Evolutionary conservation across 371 early-diverging fungal genomes (phyloP).

Genomic region (Lichtheimia corymbifera): DNA sequence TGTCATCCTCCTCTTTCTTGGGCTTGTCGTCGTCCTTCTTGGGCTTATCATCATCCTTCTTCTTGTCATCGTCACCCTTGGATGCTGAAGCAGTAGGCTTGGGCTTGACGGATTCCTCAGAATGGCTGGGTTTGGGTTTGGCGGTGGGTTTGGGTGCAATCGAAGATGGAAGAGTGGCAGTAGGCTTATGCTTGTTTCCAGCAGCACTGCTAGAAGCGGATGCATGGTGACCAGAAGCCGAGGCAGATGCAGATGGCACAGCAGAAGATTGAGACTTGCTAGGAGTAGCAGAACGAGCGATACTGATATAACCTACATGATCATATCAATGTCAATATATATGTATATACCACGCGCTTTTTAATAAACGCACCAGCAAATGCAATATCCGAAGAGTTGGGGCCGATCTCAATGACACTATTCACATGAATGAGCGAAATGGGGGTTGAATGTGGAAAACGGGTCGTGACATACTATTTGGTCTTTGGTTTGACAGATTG

Average conservation of each 20-base stretch:
- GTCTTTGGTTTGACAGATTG: constrained; percentile 27
- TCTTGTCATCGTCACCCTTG: too few relatives aligned
- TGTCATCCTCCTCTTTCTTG: too few relatives aligned
- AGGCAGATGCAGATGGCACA: constrained; percentile 1
- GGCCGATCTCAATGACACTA: constrained; percentile 48
- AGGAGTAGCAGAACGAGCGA: not conserved
- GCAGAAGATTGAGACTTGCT: not conserved
- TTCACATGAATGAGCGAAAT: constrained; percentile 7
- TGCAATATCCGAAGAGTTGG: constrained; percentile 38
- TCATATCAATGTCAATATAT: not conserved
- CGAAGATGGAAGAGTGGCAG: constrained; percentile 15
- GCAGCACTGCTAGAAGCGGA: not conserved
- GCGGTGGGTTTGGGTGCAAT: constrained; percentile 11
- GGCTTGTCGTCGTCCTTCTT: too few relatives aligned
- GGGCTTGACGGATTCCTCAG: not conserved
- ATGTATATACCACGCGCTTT: not conserved
- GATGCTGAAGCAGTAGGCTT: too few relatives aligned
- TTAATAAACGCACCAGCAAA: constrained; percentile 34
- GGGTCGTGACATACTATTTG: constrained; percentile 28
- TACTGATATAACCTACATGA: constrained; percentile 18
- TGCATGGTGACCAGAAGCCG: constrained; percentile 4
- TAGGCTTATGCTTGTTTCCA: constrained; percentile 8
- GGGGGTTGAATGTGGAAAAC: not conserved
- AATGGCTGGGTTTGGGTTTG: constrained; percentile 3
- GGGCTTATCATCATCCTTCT: too few relatives aligned